Conservation (phyloP, 2,329 filamentous ascomycete genomes). For the Colletotrichum orchidophilum region DNA sequence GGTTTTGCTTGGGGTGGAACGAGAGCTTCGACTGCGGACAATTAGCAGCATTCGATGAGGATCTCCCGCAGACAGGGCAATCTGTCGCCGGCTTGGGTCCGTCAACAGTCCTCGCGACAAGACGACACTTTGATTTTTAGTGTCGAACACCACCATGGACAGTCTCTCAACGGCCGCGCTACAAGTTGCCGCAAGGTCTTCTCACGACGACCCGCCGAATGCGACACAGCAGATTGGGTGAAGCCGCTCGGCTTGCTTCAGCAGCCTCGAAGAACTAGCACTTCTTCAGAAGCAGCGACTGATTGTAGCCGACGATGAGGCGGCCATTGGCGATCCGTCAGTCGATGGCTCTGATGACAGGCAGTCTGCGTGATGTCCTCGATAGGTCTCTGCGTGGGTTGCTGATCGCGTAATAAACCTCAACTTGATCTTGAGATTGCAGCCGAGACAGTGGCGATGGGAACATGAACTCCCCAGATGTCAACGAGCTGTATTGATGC, state of each 20-base stretch:
- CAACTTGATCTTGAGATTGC: too few species aligned
- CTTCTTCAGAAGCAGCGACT: too few species aligned
- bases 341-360: background rate
- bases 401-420: background rate
- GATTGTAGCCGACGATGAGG: background rate
- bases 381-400: background rate
- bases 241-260: background rate
- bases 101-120: background rate
- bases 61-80: background rate
- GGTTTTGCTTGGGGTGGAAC: background rate
- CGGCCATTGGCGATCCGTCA: background rate
- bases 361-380: background rate
- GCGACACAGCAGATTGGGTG: background rate
- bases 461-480: too few species aligned
- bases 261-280: background rate
- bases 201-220: too few species aligned
- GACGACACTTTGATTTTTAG: too few species aligned
- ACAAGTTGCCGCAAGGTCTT: too few species aligned
- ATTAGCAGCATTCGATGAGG: background rate
- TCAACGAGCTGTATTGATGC: background rate
- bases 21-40: background rate
- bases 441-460: too few species aligned
- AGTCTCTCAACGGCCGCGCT: too few species aligned
- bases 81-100: too few species aligned
- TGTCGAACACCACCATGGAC: too few species aligned